Base-by-base conservation (phyloP, 345 rosid genomes). In the Eucalyptus cloeziana region DNA sequence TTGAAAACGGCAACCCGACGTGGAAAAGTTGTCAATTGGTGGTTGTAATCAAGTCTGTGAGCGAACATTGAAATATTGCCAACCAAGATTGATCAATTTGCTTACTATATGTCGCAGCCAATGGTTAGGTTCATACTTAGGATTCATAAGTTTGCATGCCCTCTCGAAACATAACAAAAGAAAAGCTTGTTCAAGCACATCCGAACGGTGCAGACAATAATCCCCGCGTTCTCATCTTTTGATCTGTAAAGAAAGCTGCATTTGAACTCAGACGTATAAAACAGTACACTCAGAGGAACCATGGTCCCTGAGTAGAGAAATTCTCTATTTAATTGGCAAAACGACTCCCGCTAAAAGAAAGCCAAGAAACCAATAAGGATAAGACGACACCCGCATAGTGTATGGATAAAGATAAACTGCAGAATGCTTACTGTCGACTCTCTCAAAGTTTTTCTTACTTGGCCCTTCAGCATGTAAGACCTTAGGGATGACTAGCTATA, bases 1-100 rank as follows among this genome's bases (percentile, higher is more conserved):
- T 19, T 0, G 58, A 52, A 8, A 0, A 52, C 22, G 25, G 58
- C 2, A 1, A 52, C 25, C 25, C 22, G 14, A 71, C 0, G 8
- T 0, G 45, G 27, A 71, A 37, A 17, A 19, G 44, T 37, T 10
- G 45, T 62, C 71, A 62, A 62, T 30, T 7, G 33, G 33, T 3
- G 33, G 71, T 62, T 62, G 33, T 19, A 5, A 30, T 5, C 67
- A 11, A 25, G 31, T 60, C 67, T 60, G n/a, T 52, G 58, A 60
- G 12, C n/a, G 4, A 60, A 60, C 67, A 60, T 60, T 60, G 67
- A 60, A 11, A 60, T 60, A 60, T 60, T 27, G 14, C 37, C 22
- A 16, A 69, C 79, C 43, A 31, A 69, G 22, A 69, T 31, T 17
- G 2, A 69, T 15, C 80, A 16, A 69, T 69, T 69, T 31, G 19